These are phyloP conservation scores for Thelephora terrestris DNA, from an alignment of 1,284 basidiomycete species.

Conservation along the genomic window DNA sequence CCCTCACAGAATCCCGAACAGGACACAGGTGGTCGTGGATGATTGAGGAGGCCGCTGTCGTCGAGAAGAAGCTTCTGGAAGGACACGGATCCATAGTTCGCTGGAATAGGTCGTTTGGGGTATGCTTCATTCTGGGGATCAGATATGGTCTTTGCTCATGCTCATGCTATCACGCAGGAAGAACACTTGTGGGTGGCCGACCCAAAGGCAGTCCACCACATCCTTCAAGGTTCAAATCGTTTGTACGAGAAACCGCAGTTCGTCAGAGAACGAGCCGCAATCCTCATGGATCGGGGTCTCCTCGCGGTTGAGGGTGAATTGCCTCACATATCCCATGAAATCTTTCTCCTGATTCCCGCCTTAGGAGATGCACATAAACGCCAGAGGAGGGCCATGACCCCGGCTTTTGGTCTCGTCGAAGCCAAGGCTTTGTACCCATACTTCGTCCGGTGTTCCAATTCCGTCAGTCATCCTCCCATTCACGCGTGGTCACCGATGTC, in stretches of 20 bases:
- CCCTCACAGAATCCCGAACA: no score
- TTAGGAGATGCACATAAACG: conserved; percentile 34
- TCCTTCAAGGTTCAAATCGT: conserved; percentile 30
- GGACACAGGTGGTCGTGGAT: no score
- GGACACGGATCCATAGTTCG: background rate
- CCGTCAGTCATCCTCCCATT: conserved; percentile 26
- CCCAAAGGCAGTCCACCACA: conserved; percentile 32
- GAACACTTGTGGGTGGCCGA: conserved; percentile 26
- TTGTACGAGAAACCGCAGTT: conserved; percentile 27
- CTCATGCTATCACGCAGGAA: conserved; percentile 11
- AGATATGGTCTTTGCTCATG: background rate
- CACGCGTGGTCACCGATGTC: conserved; percentile 8
- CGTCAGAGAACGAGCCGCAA: conserved; percentile 19
- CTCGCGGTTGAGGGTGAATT: conserved; percentile 31
- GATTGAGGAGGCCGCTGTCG: no score
- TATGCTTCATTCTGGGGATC: background rate
- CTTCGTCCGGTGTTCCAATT: conserved; percentile 31
- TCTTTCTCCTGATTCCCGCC: background rate
- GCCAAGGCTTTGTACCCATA: conserved; percentile 38
- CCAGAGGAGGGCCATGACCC: conserved; percentile 33
- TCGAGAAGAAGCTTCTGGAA: background rate
- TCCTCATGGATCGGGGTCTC: conserved; percentile 26
- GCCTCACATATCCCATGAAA: background rate
- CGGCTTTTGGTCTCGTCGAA: conserved; percentile 35
- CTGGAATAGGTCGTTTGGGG: background rate